Percentiles rank a stretch among this genome's conserved stretches.
phyloP scores from a whole-genome alignment of 2,329 filamentous ascomycete species.

The Zalaria obscura region DNA sequence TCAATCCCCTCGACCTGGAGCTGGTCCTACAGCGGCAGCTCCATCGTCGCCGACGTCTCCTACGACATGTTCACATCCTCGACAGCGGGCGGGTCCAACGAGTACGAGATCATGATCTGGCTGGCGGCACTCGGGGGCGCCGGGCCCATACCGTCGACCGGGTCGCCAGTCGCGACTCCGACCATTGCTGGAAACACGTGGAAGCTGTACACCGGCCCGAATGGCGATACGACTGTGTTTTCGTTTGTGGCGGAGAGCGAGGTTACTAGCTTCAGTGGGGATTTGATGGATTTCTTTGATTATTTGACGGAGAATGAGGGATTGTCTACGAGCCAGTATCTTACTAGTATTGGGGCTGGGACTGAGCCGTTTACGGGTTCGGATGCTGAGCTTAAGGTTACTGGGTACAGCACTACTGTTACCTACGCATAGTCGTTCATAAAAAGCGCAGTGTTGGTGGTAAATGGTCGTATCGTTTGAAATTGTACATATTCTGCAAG shows the following conservation, averaged over 20 bases:
- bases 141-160: slow-evolving; percentile 44
- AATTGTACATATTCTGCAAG: too few species aligned
- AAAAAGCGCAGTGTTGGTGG: too few species aligned
- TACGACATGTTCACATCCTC: slow-evolving; percentile 48
- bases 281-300: slow-evolving; percentile 42
- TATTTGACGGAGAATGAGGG: slow-evolving; percentile 39
- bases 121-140: slow-evolving; percentile 42
- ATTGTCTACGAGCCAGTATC: slow-evolving; percentile 34
- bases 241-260: slow-evolving; percentile 40
- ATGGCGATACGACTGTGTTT: slow-evolving; percentile 45
- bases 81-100: slow-evolving; percentile 27
- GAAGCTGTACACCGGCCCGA: slow-evolving; percentile 47
- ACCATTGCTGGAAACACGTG: slow-evolving; percentile 40
- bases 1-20: slow-evolving; percentile 31
- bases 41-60: slow-evolving; percentile 42
- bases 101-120: slow-evolving; percentile 57
- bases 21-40: slow-evolving; percentile 35
- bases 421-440: not conserved
- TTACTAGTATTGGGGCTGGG: slow-evolving; percentile 39
- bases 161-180: slow-evolving; percentile 34
- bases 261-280: slow-evolving; percentile 39
- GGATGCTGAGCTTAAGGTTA: slow-evolving; percentile 30
- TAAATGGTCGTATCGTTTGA: too few species aligned
- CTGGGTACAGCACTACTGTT: slow-evolving; percentile 20
- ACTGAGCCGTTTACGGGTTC: slow-evolving; percentile 43